A percentile compares a stretch with the other conserved stretches of the same genome.
phyloP scores from a whole-genome alignment of 2,329 filamentous ascomycete genomes.

The Metarhizium humberi region DNA sequence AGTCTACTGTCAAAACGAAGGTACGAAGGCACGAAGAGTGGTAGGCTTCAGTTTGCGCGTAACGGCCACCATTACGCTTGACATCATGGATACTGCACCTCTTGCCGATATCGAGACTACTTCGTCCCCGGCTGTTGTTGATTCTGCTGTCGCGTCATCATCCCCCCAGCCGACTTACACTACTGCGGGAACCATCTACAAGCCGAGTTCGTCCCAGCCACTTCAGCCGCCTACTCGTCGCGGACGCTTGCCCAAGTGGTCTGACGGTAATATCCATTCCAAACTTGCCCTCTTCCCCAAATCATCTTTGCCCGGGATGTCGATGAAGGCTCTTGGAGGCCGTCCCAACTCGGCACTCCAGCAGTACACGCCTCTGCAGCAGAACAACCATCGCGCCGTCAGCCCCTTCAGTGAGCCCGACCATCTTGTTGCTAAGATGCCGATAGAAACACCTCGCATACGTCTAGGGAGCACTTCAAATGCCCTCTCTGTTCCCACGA shows the following conservation, averaged over 20 bases:
- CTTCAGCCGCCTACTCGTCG: slow-evolving; percentile 43
- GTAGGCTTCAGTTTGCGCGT: background rate
- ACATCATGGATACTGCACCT: slow-evolving; percentile 21
- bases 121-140: background rate
- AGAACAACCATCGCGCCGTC: slow-evolving; percentile 43
- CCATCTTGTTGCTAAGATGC: slow-evolving; percentile 16
- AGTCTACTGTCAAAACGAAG: slow-evolving; percentile 6
- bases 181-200: slow-evolving; percentile 48
- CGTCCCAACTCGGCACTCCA: slow-evolving; percentile 14
- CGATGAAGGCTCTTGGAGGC: slow-evolving; percentile 16
- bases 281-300: slow-evolving; percentile 28
- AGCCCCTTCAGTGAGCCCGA: slow-evolving; percentile 26
- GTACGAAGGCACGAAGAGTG: slow-evolving; percentile 3
- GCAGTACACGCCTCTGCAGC: slow-evolving; percentile 42
- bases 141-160: slow-evolving; percentile 9
- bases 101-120: slow-evolving; percentile 10
- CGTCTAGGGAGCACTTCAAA: slow-evolving; percentile 17
- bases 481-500: slow-evolving; percentile 9
- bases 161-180: slow-evolving; percentile 37
- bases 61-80: background rate
- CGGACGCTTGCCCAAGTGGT: slow-evolving; percentile 36
- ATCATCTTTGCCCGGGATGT: slow-evolving; percentile 24
- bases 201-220: slow-evolving; percentile 34
- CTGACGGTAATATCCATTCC: slow-evolving; percentile 16
- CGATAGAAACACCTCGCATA: slow-evolving; percentile 16